phyloP scores from a whole-genome alignment of 192 early-diverging fungal genomes.

The Podila verticillata region DNA sequence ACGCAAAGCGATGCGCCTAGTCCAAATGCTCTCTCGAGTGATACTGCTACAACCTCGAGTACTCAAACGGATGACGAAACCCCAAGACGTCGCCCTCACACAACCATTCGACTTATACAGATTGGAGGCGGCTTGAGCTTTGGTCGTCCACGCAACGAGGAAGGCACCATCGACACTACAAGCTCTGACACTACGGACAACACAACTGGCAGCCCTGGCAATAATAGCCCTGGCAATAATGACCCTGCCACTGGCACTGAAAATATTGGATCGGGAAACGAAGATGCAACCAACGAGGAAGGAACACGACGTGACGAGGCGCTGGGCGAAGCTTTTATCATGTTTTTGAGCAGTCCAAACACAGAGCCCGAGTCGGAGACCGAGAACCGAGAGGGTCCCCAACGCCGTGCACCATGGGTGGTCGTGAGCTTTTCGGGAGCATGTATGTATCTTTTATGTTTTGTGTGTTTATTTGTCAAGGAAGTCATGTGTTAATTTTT shows the following conservation, averaged over 20 bases:
- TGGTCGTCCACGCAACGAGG: background rate
- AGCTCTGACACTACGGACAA: no score
- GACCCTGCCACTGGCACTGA: no score
- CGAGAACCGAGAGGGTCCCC: slow-evolving; percentile 2
- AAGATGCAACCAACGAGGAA: background rate
- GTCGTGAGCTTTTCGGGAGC: slow-evolving; percentile 36
- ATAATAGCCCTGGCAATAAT: no score
- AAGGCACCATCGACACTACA: background rate
- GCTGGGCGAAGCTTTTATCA: slow-evolving; percentile 24
- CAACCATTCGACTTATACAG: slow-evolving; percentile 44
- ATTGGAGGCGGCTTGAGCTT: slow-evolving; percentile 9
- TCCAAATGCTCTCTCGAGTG: no score
- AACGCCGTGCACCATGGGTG: slow-evolving; percentile 35
- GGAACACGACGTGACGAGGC: background rate
- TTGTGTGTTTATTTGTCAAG: no score
- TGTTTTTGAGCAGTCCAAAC: slow-evolving; percentile 27
- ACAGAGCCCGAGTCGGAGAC: slow-evolving; percentile 4
- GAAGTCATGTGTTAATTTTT: no score
- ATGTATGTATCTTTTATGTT: slow-evolving; percentile 20
- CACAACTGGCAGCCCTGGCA: no score
- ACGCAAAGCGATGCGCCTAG: background rate
- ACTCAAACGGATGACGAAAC: background rate
- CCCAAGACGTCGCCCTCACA: slow-evolving; percentile 16
- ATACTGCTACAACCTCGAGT: background rate
- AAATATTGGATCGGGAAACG: background rate